phyloP scores from a whole-genome alignment of 2,329 filamentous ascomycete species.

The Trichophyton schoenleinii region DNA sequence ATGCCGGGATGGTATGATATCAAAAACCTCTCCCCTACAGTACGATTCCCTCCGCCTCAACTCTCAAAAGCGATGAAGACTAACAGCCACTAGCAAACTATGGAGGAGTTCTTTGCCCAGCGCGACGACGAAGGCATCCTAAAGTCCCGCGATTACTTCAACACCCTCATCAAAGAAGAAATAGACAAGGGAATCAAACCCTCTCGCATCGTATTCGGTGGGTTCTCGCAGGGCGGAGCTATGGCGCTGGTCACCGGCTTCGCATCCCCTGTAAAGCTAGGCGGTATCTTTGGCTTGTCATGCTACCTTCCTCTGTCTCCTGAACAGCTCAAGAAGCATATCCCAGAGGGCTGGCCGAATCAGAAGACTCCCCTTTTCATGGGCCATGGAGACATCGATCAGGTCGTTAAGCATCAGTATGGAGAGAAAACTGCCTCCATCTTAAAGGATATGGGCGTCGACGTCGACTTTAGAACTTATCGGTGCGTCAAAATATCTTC shows the following conservation, averaged over 20 bases:
- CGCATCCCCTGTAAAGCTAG: constrained; percentile 61
- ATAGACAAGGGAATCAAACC: constrained; percentile 68
- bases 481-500: constrained; percentile 38
- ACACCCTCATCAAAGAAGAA: constrained; percentile 66
- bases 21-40: constrained; percentile 32
- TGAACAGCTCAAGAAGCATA: constrained; percentile 47
- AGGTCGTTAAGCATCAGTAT: constrained; percentile 56
- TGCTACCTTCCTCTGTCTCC: constrained; percentile 61
- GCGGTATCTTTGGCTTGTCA: constrained; percentile 76
- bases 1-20: constrained; percentile 61
- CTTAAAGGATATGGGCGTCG: constrained; percentile 57
- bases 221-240: constrained; percentile 62
- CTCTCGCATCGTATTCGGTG: constrained; percentile 66
- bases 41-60: constrained; percentile 17
- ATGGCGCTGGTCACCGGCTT: constrained; percentile 72
- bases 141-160: constrained; percentile 60
- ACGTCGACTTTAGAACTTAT: constrained; percentile 66
- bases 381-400: constrained; percentile 72
- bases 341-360: constrained; percentile 47
- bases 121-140: constrained; percentile 58
- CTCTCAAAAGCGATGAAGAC: not conserved
- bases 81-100: constrained; percentile 23
- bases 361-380: constrained; percentile 74
- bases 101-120: constrained; percentile 28
- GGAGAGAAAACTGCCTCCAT: constrained; percentile 55